These are phyloP conservation scores for Neurospora terricola DNA, from an alignment of 495 filamentous ascomycete genomes.

Conservation along the genomic window DNA sequence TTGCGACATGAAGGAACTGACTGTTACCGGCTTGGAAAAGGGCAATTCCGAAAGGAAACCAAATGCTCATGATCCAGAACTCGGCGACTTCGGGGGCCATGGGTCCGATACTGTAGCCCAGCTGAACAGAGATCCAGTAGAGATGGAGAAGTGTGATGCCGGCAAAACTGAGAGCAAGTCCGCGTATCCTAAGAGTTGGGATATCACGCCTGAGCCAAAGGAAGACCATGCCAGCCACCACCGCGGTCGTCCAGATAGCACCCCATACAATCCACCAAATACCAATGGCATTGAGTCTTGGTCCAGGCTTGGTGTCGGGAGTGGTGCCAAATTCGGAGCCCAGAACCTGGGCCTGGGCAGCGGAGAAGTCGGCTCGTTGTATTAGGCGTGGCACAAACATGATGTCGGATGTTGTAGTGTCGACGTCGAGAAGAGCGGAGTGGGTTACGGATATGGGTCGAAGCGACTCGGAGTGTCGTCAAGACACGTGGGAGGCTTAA, in stretches of 20 bases:
- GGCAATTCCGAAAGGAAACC: conserved; percentile 59
- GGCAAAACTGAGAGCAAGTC: conserved; percentile 46
- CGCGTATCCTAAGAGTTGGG: conserved; percentile 54
- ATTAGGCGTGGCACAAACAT: conserved; percentile 17
- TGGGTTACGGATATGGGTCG: neutral
- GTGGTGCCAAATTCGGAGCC: conserved; percentile 26
- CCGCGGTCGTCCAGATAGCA: conserved; percentile 44
- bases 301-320: conserved; percentile 15
- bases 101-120: conserved; percentile 51
- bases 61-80: conserved; percentile 69
- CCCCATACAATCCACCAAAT: conserved; percentile 26
- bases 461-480: neutral
- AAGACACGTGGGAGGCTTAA: neutral
- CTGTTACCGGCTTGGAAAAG: conserved; percentile 61
- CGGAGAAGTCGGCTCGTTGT: neutral
- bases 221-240: conserved; percentile 43
- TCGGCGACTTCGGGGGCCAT: conserved; percentile 39
- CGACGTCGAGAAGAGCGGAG: neutral
- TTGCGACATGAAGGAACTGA: conserved; percentile 55
- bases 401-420: neutral
- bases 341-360: conserved; percentile 2
- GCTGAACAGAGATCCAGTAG: conserved; percentile 50
- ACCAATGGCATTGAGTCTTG: conserved; percentile 16
- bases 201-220: conserved; percentile 45
- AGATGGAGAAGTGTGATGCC: conserved; percentile 53